phyloP scores from a whole-genome alignment of 495 filamentous ascomycete genomes.

The Aspergillus nidulans region DNA sequence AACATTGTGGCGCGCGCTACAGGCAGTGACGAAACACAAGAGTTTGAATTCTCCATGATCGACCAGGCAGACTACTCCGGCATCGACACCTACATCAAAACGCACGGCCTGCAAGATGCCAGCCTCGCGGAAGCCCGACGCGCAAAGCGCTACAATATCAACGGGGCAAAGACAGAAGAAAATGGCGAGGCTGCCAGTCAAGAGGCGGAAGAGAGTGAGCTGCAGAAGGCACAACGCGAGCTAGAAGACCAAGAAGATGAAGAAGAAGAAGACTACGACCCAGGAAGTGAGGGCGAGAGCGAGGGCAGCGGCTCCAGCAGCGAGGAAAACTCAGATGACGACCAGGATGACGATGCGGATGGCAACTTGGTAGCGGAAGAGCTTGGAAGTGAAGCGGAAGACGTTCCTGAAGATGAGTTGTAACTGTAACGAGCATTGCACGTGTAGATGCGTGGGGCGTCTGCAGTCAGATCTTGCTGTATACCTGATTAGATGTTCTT shows the following conservation, averaged over 20 bases:
- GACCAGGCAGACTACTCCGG: constrained; percentile 79
- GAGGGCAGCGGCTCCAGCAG: constrained; percentile 60
- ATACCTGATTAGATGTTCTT: not conserved
- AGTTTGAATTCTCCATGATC: constrained; percentile 81
- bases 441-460: not conserved
- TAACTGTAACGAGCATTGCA: constrained; percentile 9
- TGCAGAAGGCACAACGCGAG: constrained; percentile 66
- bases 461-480: not conserved
- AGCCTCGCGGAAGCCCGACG: constrained; percentile 85
- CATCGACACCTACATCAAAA: constrained; percentile 80
- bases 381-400: constrained; percentile 40
- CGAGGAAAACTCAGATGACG: constrained; percentile 51
- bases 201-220: constrained; percentile 46
- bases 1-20: constrained; percentile 57
- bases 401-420: constrained; percentile 27
- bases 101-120: constrained; percentile 79
- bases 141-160: constrained; percentile 76
- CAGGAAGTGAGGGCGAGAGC: constrained; percentile 69
- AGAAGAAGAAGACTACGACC: constrained; percentile 86
- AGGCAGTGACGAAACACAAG: constrained; percentile 50
- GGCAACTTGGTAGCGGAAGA: constrained; percentile 34
- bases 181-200: constrained; percentile 26
- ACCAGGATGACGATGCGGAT: constrained; percentile 43
- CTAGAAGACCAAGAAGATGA: constrained; percentile 67
- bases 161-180: constrained; percentile 52